These are phyloP conservation scores for Chaetoscypha palmicola DNA, from an alignment of 2,329 filamentous ascomycete genomes.

Conservation along the genomic window DNA sequence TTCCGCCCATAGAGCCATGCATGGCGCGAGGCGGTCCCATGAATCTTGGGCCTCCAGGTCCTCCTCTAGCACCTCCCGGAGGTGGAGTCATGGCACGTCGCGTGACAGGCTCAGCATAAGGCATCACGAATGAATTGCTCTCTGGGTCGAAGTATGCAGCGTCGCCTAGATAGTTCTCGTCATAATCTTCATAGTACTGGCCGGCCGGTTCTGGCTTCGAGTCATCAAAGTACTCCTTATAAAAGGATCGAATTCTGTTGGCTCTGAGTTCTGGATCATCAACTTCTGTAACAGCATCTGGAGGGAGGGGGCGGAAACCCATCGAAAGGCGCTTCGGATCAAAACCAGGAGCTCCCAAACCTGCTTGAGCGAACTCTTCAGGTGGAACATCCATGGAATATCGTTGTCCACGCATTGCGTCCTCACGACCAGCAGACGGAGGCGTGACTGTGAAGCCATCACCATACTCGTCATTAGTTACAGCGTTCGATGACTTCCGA, in stretches of 20 bases:
- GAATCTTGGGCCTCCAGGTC: constrained; percentile 37
- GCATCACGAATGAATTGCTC: constrained; percentile 56
- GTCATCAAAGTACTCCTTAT: constrained; percentile 99
- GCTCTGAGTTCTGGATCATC: constrained; percentile 93
- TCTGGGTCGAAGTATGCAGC: constrained; percentile 34
- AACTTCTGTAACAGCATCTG: constrained; percentile 67
- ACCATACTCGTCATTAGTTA: constrained; percentile 44
- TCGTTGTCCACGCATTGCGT: constrained; percentile 23
- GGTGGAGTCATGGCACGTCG: constrained; percentile 95
- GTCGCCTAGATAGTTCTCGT: constrained; percentile 62
- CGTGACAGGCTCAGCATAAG: constrained; percentile 77
- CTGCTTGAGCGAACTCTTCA: constrained; percentile 33
- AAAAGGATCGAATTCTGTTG: constrained; percentile 96
- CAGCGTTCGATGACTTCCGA: constrained; percentile 29
- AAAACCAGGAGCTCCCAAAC: constrained; percentile 48
- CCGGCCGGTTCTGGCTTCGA: constrained; percentile 42
- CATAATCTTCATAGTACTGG: constrained; percentile 70
- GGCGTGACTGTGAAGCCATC: constrained; percentile 41
- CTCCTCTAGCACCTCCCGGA: constrained; percentile 48
- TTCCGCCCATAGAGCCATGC: constrained; percentile 44
- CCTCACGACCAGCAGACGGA: constrained; percentile 36
- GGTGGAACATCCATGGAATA: constrained; percentile 33
- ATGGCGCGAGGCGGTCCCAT: constrained; percentile 32
- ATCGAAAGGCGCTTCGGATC: constrained; percentile 57
- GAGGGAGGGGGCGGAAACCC: constrained; percentile 77